Base-by-base conservation (phyloP, 495 filamentous ascomycete genomes). In the Aspergillus taichungensis region DNA sequence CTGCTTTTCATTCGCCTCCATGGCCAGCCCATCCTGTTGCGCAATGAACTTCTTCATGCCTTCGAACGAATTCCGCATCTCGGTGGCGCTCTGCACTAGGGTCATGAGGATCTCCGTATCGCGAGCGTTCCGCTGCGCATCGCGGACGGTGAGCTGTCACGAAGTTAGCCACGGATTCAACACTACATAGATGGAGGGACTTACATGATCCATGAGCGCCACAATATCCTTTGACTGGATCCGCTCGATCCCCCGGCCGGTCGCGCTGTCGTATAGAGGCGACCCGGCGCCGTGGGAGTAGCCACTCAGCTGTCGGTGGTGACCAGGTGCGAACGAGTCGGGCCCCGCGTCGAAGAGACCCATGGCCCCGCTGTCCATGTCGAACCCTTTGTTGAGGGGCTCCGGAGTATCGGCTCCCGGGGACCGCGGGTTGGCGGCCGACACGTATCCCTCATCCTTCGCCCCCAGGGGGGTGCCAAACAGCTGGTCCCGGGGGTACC, bases 181-280 rank as follows among this genome's bases (percentile, higher is more conserved):
- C 6, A 13, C 12, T 13, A 29, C 37, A 13, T 36, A 37, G 7
- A 43, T 33, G 0, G 13, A 18, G 13, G 35, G 33, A 69, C 81
- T 77, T 72, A 85, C 82, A 62, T 94, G 92, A 58, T 99, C 90
- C 92, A 99, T 97, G 24, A 99, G 70, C 34, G 92, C 89, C 51
- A 97, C 83, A 54, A 99, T 94, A 60, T 99, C 94, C 66, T 95
- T 91, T 6, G 88, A 95, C 62, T 99, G 83, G 46, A 99, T 99
- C 33, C 82, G 75, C 49, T 97, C 90, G 48, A 95, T 85, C 30
- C 90, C 91, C 40, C 75, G 79, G 27, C 94, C 92, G 6, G 87
- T 95, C 13, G 91, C 77, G 49, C 87, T 82, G 60, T 97, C 92
- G 56, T 96, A 97, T 12, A 96, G 66, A 6, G 89, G 90, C 8